A percentile compares a stretch with the other conserved stretches of the same genome.
phyloP scores from a whole-genome alignment of 768 basidiomycete genomes.

The Panaeolus papilionaceus region DNA sequence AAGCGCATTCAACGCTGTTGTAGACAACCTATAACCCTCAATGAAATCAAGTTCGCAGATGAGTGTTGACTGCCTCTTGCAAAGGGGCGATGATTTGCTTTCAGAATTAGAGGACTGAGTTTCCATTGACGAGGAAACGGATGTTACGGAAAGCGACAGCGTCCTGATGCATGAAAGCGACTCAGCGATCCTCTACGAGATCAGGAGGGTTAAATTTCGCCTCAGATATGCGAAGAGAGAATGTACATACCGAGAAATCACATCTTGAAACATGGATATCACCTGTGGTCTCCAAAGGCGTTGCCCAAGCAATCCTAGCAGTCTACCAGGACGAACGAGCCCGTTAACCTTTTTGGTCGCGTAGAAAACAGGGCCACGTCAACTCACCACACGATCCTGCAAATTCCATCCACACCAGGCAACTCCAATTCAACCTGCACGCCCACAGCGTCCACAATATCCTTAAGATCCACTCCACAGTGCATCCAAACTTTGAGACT shows the following conservation, averaged over 20 bases:
- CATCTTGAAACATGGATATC: conserved; percentile 35
- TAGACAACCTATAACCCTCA: conserved; percentile 61
- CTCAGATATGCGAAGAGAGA: not conserved
- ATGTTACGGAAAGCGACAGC: conserved; percentile 67
- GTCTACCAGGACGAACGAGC: conserved; percentile 25
- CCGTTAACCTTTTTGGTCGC: not conserved
- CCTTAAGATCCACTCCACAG: conserved; percentile 58
- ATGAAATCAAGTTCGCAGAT: conserved; percentile 47
- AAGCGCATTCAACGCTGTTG: conserved; percentile 55
- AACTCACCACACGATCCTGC: conserved; percentile 55
- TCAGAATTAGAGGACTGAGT: conserved; percentile 24
- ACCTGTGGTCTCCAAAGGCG: conserved; percentile 38
- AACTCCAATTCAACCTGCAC: conserved; percentile 47
- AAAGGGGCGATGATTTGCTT: conserved; percentile 25
- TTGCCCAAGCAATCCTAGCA: conserved; percentile 33
- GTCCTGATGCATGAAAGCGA: conserved; percentile 67
- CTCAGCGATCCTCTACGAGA: conserved; percentile 32
- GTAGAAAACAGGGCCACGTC: not conserved
- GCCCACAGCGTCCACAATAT: conserved; percentile 49
- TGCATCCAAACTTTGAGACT: conserved; percentile 56
- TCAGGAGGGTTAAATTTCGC: not conserved
- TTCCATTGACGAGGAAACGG: conserved; percentile 46
- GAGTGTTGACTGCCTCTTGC: conserved; percentile 30
- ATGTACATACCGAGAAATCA: conserved; percentile 34
- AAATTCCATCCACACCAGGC: conserved; percentile 58